Conservation (phyloP, 305 asterid genomes). For the Euphrasia arctica region DNA sequence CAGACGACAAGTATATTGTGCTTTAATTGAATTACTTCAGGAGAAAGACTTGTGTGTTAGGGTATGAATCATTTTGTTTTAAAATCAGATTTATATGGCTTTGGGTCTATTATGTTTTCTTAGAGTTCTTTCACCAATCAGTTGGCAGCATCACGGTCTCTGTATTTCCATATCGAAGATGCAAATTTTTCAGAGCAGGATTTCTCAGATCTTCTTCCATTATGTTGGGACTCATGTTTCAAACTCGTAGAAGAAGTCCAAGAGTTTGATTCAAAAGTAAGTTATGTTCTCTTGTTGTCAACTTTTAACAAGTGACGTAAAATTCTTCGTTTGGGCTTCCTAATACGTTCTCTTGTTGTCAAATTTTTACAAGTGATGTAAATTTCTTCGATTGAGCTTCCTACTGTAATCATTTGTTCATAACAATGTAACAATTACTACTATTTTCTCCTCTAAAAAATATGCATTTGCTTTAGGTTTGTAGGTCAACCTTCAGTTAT, state of each 20-base stretch:
- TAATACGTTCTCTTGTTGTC: conserved; percentile 13
- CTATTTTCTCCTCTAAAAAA: conserved; percentile 1
- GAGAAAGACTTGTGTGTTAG: conserved; percentile 85
- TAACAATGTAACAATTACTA: conserved; percentile 2
- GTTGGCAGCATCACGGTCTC: conserved; percentile 93
- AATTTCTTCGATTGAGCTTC: conserved; percentile 18
- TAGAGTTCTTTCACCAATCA: conserved; percentile 34
- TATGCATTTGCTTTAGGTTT: conserved; percentile 8
- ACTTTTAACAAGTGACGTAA: conserved; percentile 12
- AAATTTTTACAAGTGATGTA: conserved; percentile 12
- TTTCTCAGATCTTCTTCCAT: conserved; percentile 77
- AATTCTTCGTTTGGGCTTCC: conserved; percentile 22
- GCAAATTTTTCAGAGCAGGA: conserved; percentile 87
- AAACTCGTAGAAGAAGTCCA: conserved; percentile 84
- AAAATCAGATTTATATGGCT: conserved; percentile 10
- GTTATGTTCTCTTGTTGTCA: conserved; percentile 21
- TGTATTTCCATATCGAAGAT: conserved; percentile 92
- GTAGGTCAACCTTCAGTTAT: conserved; percentile 5
- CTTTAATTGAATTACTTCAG: conserved; percentile 89
- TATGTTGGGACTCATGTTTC: conserved; percentile 91
- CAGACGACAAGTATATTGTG: conserved; percentile 85
- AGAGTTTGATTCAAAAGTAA: conserved; percentile 95
- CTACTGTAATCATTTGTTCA: conserved; percentile 7
- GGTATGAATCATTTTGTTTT: conserved; percentile 48
- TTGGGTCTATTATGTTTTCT: conserved; percentile 15